phyloP scores from a whole-genome alignment of 768 basidiomycete species.

The Amanita phalloides region DNA sequence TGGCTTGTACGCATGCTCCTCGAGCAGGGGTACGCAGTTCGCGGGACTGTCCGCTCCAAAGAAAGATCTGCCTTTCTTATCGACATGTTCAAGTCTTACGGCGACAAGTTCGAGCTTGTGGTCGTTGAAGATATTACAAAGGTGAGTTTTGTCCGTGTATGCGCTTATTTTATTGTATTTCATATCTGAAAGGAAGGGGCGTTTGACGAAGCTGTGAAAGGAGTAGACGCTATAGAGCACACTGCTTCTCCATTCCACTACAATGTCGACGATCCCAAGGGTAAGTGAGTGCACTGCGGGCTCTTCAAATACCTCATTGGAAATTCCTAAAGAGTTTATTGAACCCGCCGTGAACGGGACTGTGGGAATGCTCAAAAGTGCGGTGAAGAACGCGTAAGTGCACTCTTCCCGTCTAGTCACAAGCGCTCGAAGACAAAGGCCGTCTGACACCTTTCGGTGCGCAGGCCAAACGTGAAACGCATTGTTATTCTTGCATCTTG shows the following conservation, averaged over 20 bases:
- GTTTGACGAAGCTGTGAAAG: constrained; percentile 74
- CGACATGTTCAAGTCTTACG: constrained; percentile 40
- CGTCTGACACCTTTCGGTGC: too few relatives aligned
- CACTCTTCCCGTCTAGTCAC: neutral
- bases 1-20: constrained; percentile 50
- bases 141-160: constrained; percentile 10
- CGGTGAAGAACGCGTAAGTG: constrained; percentile 39
- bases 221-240: constrained; percentile 62
- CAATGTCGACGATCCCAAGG: constrained; percentile 31
- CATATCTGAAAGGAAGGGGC: constrained; percentile 39
- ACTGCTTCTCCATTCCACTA: constrained; percentile 53
- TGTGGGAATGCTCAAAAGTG: constrained; percentile 45
- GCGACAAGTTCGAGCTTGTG: constrained; percentile 49
- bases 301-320: neutral
- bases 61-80: constrained; percentile 50
- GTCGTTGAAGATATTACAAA: constrained; percentile 58
- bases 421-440: neutral
- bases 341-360: constrained; percentile 68
- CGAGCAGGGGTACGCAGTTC: constrained; percentile 49
- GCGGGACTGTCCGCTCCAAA: constrained; percentile 54
- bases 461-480: constrained; percentile 37
- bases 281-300: constrained; percentile 8
- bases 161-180: neutral
- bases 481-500: constrained; percentile 60
- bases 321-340: constrained; percentile 38